Conservation (phyloP, 805 yeast genomes). For the Wickerhamomyces bovis region DNA sequence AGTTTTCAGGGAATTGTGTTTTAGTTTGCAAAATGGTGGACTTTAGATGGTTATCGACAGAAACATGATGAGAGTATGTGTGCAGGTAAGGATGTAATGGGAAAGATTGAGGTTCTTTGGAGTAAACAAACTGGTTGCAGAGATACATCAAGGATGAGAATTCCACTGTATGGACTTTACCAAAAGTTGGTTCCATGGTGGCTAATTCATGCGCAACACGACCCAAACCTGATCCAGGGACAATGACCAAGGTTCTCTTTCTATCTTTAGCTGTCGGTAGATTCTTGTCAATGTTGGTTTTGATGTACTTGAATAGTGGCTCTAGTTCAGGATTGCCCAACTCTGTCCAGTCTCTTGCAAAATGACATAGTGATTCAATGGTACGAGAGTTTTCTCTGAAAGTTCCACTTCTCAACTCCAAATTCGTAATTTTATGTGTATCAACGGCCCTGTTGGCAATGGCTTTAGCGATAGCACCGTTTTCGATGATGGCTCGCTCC, state of each 20-base stretch:
- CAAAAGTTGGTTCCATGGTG: conserved; percentile 30
- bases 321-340: conserved; percentile 42
- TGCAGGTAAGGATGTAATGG: conserved; percentile 50
- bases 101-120: conserved; percentile 6
- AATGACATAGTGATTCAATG: conserved; percentile 68
- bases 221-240: conserved; percentile 90
- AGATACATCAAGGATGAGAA: conserved; percentile 70
- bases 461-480: conserved; percentile 40
- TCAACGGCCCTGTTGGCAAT: conserved; percentile 36
- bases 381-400: conserved; percentile 36
- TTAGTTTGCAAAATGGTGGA: conserved; percentile 27
- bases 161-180: conserved; percentile 66
- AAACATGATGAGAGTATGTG: conserved; percentile 59
- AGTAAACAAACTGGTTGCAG: conserved; percentile 55
- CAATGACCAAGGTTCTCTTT: conserved; percentile 44
- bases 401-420: conserved; percentile 36
- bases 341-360: conserved; percentile 70
- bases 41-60: conserved; percentile 45
- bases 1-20: conserved; percentile 37
- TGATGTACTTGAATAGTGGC: conserved; percentile 51
- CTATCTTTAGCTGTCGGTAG: conserved; percentile 23
- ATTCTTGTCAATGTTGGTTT: conserved; percentile 31
- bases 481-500: conserved; percentile 41
- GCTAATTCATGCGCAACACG: conserved; percentile 62
- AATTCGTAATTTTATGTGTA: conserved; percentile 30